Evolutionary conservation across 2,329 filamentous ascomycete species (phyloP).

Genomic region (Paramyrothecium roridum): DNA sequence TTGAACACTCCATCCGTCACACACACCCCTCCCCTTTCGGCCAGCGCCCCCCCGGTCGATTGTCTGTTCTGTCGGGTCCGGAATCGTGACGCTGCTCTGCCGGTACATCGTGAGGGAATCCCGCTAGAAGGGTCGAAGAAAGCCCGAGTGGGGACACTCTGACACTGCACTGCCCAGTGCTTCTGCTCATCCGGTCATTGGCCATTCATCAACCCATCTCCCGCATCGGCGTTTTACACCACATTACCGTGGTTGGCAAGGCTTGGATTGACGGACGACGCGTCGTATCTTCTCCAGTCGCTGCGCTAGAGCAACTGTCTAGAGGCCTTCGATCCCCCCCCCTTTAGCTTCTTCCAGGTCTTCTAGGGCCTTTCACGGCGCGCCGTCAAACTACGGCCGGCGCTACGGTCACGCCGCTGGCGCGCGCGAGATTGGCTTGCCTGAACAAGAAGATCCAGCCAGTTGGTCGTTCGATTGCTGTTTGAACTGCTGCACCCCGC

Average conservation of each 20-base stretch:
- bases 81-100: not conserved
- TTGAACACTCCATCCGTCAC: slow-evolving; percentile 3
- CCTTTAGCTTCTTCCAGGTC: not conserved
- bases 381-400: not conserved
- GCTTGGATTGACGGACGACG: too few relatives aligned
- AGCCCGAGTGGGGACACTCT: too few relatives aligned
- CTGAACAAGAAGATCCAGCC: too few relatives aligned
- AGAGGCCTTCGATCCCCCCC: not conserved
- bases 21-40: slow-evolving; percentile 12
- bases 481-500: not conserved
- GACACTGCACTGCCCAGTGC: too few relatives aligned
- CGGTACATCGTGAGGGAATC: not conserved
- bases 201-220: too few relatives aligned
- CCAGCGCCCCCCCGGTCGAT: not conserved
- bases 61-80: not conserved
- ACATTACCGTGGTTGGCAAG: too few relatives aligned
- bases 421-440: not conserved
- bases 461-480: too few relatives aligned
- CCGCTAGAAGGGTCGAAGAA: not conserved
- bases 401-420: not conserved
- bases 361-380: not conserved
- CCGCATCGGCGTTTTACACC: too few relatives aligned
- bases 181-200: too few relatives aligned
- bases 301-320: not conserved
- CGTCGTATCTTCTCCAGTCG: not conserved